These are phyloP conservation scores for Cinnamomum micranthum DNA, from an alignment of 164 flowering plant genomes.

Conservation along the genomic window DNA sequence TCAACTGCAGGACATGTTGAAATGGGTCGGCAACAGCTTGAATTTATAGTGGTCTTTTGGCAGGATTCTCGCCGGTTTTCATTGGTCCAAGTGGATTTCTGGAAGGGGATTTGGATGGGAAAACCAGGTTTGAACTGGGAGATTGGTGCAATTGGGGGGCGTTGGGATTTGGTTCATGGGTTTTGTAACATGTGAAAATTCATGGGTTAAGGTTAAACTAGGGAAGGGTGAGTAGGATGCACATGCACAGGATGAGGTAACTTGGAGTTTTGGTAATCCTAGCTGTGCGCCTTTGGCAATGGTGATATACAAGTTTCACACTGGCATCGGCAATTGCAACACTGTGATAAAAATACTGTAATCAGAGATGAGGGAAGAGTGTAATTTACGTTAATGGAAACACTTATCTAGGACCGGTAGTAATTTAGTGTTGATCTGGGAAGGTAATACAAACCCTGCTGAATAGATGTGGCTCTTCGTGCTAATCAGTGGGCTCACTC, in stretches of 20 bases:
- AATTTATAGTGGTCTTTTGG: slow-evolving; percentile 15
- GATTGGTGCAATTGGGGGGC: not conserved
- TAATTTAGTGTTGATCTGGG: no score
- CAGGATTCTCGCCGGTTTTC: slow-evolving; percentile 16
- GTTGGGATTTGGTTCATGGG: not conserved
- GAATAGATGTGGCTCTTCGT: no score
- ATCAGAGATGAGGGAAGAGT: not conserved
- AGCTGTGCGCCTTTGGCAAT: not conserved
- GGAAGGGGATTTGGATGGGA: not conserved
- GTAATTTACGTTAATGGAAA: not conserved
- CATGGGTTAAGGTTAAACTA: not conserved
- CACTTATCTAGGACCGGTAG: not conserved
- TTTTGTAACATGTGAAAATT: not conserved
- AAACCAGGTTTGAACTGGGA: not conserved
- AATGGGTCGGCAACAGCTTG: slow-evolving; percentile 7
- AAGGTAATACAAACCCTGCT: no score
- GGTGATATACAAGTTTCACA: not conserved
- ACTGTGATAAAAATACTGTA: not conserved
- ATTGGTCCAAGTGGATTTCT: slow-evolving; percentile 6
- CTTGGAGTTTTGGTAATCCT: not conserved
- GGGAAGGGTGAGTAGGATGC: not conserved
- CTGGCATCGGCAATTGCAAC: not conserved
- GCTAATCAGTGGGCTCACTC: no score
- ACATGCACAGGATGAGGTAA: not conserved
- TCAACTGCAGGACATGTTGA: slow-evolving; percentile 6